Evolutionary conservation across 257 asterid species (phyloP), one percentile per base, ranked within the genome.

Genomic region (Marsdenia floribunda): DNA sequence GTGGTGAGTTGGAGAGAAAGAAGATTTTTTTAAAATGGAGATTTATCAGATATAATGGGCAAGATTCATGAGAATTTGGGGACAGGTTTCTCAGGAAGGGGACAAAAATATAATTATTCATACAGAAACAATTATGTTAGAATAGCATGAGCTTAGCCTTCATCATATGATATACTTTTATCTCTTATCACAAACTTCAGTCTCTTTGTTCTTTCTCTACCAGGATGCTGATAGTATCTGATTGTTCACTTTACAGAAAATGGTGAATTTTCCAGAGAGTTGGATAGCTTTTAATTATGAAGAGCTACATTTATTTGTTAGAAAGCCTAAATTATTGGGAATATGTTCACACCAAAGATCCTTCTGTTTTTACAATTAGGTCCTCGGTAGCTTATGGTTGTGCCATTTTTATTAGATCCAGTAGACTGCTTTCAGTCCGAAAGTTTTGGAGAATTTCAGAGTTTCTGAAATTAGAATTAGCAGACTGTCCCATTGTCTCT

Each of bases 401-500:
- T 53, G 37, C 76, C 68, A 55, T 57, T 61, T 71, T 35, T 72
- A 55, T 57, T 57, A 72, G 68, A 38, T 38, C 42, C 55, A 13
- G 22, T 33, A 22, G 14, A 38, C 35, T 40, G 59, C 19, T 46
- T 63, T 26, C 59, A 0, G 29, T 61, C 19, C 0, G 49, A 29
- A 29, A 16, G 2, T 22, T 21, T 6, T 50, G 2, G 22, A 8
- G 54, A 35, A 19, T 29, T 46, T 16, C 26, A 35, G 33, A 60
- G 19, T 19, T 49, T 74, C 29, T 47, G 33, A 37, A 49, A 63
- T 14, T 65, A 8, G 49, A 52, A 21, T 52, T 29, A 8, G 15
- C 26, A 22, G 37, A 18, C 52, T 18, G 4, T 42, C 53, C 22
- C 40, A 6, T 12, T 0, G 40, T 40, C 52, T n/a, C 11, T 3